Conservation (phyloP, 768 basidiomycete genomes). For the Podaxis sp. region DNA sequence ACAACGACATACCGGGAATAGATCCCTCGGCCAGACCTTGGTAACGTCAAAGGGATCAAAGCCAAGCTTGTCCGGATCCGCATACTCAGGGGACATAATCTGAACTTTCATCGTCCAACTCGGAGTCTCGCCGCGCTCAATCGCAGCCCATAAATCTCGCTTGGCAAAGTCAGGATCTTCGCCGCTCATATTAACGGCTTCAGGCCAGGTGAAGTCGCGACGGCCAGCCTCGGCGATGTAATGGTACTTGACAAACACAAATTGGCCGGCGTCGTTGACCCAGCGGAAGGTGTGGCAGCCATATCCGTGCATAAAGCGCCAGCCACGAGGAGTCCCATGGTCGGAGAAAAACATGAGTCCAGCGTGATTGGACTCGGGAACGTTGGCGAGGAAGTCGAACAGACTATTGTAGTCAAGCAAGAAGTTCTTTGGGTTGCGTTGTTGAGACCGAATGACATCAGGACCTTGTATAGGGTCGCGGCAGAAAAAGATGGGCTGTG, state of each 20-base stretch:
- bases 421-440: slow-evolving; percentile 14
- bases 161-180: slow-evolving; percentile 16
- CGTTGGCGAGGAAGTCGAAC: slow-evolving; percentile 17
- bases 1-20: slow-evolving; percentile 5
- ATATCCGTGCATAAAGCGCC: slow-evolving; percentile 14
- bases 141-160: slow-evolving; percentile 14
- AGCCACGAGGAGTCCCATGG: slow-evolving; percentile 16
- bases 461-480: slow-evolving; percentile 17
- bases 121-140: slow-evolving; percentile 16
- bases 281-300: slow-evolving; percentile 18
- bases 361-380: slow-evolving; percentile 16
- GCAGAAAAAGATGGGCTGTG: slow-evolving; percentile 14
- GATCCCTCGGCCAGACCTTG: slow-evolving; percentile 16
- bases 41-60: slow-evolving; percentile 18
- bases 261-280: slow-evolving; percentile 14
- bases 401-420: slow-evolving; percentile 16
- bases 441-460: slow-evolving; percentile 17
- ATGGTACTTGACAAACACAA: slow-evolving; percentile 18
- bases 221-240: slow-evolving; percentile 11
- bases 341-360: slow-evolving; percentile 17
- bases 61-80: slow-evolving; percentile 16
- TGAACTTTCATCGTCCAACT: slow-evolving; percentile 18
- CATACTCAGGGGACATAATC: slow-evolving; percentile 16
- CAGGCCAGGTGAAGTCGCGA: slow-evolving; percentile 16
- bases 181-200: slow-evolving; percentile 14